Base-by-base conservation (phyloP, 1,139 yeast genomes). In the Arxiozyma slooffiae region DNA sequence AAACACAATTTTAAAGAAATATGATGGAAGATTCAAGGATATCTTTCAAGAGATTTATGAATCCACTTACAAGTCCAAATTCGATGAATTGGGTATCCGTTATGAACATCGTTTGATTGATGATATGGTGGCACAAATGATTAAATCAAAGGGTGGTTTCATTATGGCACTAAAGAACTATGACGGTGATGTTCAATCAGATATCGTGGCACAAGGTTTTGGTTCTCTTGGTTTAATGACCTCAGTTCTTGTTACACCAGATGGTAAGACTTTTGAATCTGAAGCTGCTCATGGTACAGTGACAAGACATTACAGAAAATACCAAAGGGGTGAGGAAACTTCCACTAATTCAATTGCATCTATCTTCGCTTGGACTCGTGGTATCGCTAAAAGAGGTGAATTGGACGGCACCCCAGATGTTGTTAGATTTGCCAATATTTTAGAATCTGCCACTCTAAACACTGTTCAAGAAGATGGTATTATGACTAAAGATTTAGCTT, bases 281-380 rank as follows among this genome's bases (percentile, higher is more conserved):
- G 94, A 85, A 70, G 94, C 94, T 55, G 94, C 94, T 41, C 94
- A 85, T 63, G 94, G 94, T 58, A 85, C 94, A 7, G 94, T 85
- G 58, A 85, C 94, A 34, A 81, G 94, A 78, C 94, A 85, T 67
- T 85, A 74, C 71, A 83, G 92, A 78, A 85, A 80, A 70, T 83
- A 82, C 64, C 92, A 85, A 71, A 82, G 81, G 67, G 94, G 94
- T 53, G 82, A 84, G 67, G 90, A 83, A 66, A 85, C 94, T 16
- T 82, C 89, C 7, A 85, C 94, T 51, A 85, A 85, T 71, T 84
- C 94, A 7, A 85, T 85, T 67, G 94, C 94, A 2, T 83, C 89
- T 11, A 85, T 85, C 54, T 85, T 83, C 63, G 94, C 94, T 37
- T 85, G 94, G 94, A 69, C 89, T n/a, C 78, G 90, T 69, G 94